Evolutionary conservation across 352 stramenopile genomes (phyloP).

Genomic region (Phytophthora palmivora): DNA sequence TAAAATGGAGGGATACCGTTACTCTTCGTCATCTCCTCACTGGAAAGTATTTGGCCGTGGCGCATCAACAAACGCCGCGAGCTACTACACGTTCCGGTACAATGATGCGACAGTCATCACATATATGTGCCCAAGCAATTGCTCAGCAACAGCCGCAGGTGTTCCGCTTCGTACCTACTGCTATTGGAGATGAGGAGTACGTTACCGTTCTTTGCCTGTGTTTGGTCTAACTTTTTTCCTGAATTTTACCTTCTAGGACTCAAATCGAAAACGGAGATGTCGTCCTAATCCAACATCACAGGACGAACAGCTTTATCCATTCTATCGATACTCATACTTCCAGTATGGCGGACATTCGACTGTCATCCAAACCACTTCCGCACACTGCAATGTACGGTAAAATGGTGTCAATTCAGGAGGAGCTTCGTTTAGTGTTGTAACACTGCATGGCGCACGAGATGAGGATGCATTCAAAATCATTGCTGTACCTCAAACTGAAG

Average conservation of each 20-base stretch:
- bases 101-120: slow-evolving; percentile 17
- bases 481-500: slow-evolving; percentile 48
- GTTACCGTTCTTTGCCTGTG: slow-evolving; percentile 10
- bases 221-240: neutral
- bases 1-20: slow-evolving; percentile 60
- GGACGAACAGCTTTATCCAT: slow-evolving; percentile 63
- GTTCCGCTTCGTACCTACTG: slow-evolving; percentile 68
- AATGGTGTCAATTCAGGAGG: slow-evolving; percentile 23
- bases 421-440: slow-evolving; percentile 55
- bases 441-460: slow-evolving; percentile 58
- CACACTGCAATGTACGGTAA: slow-evolving; percentile 29
- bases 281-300: slow-evolving; percentile 64
- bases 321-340: slow-evolving; percentile 72
- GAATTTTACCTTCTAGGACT: slow-evolving; percentile 33
- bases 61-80: slow-evolving; percentile 30
- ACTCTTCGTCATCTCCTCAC: slow-evolving; percentile 64
- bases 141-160: slow-evolving; percentile 50
- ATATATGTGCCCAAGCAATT: slow-evolving; percentile 42
- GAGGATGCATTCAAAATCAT: slow-evolving; percentile 79
- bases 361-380: slow-evolving; percentile 64
- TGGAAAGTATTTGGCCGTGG: slow-evolving; percentile 64
- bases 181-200: slow-evolving; percentile 61
- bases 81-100: slow-evolving; percentile 18
- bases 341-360: slow-evolving; percentile 67
- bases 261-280: slow-evolving; percentile 60